Percentiles rank a stretch among this genome's conserved stretches.
Evolutionary conservation across 2,329 filamentous ascomycete species (phyloP).

Genomic region (Colletotrichum gigasporum): DNA sequence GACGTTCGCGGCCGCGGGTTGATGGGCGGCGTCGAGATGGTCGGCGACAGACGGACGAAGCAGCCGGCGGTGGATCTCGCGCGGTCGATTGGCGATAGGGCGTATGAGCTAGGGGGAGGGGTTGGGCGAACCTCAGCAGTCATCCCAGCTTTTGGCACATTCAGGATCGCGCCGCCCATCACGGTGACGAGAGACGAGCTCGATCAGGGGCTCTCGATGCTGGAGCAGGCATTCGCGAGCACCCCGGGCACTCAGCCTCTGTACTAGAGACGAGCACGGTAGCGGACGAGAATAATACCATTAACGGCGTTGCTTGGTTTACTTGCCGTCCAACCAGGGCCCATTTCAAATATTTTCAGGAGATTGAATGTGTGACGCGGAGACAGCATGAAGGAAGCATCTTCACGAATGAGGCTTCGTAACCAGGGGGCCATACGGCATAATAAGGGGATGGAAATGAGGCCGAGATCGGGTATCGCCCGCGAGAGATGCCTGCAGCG

Average conservation of each 20-base stretch:
- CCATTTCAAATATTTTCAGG: slow-evolving; percentile 9
- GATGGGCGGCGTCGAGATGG: slow-evolving; percentile 67
- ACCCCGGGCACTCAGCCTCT: slow-evolving; percentile 43
- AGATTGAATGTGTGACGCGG: not conserved
- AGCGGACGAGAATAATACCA: not conserved
- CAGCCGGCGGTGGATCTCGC: slow-evolving; percentile 57
- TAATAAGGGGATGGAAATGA: slow-evolving; percentile 1
- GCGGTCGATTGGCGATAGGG: slow-evolving; percentile 54
- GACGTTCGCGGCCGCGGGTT: slow-evolving; percentile 68
- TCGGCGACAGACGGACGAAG: slow-evolving; percentile 59
- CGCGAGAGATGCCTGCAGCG: not conserved
- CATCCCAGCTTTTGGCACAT: slow-evolving; percentile 65
- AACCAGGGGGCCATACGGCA: slow-evolving; percentile 2
- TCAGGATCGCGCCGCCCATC: slow-evolving; percentile 69
- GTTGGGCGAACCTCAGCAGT: slow-evolving; percentile 66
- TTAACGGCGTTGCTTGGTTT: not conserved
- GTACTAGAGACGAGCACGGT: slow-evolving; percentile 32
- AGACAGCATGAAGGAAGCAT: not conserved
- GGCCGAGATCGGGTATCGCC: slow-evolving; percentile 18
- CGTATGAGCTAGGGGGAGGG: slow-evolving; percentile 63
- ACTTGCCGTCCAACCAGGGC: not conserved
- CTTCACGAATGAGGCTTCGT: not conserved
- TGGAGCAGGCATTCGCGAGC: slow-evolving; percentile 63
- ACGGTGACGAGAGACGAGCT: slow-evolving; percentile 62
- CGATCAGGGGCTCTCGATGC: slow-evolving; percentile 59